These are phyloP conservation scores for Ampelomyces quisqualis DNA, from an alignment of 2,329 filamentous ascomycete genomes.

Conservation along the genomic window DNA sequence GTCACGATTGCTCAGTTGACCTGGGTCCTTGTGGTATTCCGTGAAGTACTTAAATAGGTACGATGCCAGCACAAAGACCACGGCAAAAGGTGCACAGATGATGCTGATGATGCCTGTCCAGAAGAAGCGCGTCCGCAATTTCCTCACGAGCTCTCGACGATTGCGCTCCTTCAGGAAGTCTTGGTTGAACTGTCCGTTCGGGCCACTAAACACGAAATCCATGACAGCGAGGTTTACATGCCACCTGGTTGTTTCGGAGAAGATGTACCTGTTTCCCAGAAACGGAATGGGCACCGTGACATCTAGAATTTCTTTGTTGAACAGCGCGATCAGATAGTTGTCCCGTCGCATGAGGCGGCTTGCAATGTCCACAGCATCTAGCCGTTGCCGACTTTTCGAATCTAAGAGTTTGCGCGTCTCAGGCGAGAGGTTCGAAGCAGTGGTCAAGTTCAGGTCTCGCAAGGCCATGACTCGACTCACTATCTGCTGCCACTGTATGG, in stretches of 20 bases:
- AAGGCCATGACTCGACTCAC: slow-evolving; percentile 82
- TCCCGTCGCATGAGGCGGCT: slow-evolving; percentile 95
- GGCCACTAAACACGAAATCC: slow-evolving; percentile 85
- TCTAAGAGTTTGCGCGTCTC: slow-evolving; percentile 65
- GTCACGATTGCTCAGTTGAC: slow-evolving; percentile 79
- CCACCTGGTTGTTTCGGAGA: slow-evolving; percentile 90
- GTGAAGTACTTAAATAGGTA: slow-evolving; percentile 97
- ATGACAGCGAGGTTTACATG: slow-evolving; percentile 86
- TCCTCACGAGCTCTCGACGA: slow-evolving; percentile 74
- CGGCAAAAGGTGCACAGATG: slow-evolving; percentile 79
- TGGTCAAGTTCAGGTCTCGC: slow-evolving; percentile 83
- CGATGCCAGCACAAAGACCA: slow-evolving; percentile 81
- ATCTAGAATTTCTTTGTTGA: slow-evolving; percentile 95
- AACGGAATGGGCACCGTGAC: slow-evolving; percentile 85
- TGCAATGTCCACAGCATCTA: slow-evolving; percentile 95
- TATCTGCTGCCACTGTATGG: slow-evolving; percentile 89
- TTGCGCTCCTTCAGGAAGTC: slow-evolving; percentile 83
- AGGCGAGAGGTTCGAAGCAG: slow-evolving; percentile 63
- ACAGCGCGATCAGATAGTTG: slow-evolving; percentile 93
- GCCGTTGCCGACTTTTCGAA: slow-evolving; percentile 85
- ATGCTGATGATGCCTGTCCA: slow-evolving; percentile 86
- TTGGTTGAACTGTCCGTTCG: slow-evolving; percentile 80
- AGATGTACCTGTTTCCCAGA: slow-evolving; percentile 73
- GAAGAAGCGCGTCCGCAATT: slow-evolving; percentile 73
- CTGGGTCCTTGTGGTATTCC: slow-evolving; percentile 93